Evolutionary conservation across 2,329 filamentous ascomycete species (phyloP).

Genomic region (Penicillium griseofulvum): DNA sequence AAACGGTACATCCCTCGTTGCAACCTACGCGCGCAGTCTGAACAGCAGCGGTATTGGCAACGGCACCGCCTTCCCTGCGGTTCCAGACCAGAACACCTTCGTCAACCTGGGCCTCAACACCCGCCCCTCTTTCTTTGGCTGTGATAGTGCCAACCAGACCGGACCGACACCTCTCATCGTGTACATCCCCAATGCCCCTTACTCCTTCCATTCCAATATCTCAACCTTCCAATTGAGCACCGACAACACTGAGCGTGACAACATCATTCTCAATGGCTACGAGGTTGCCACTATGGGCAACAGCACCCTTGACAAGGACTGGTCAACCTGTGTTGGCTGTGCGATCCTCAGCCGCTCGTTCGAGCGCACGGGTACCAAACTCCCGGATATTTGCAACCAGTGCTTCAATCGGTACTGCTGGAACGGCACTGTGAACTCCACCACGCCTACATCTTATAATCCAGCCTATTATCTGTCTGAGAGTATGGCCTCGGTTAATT

Average conservation of each 20-base stretch:
- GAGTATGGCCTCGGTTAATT: constrained; percentile 2
- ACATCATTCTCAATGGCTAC: constrained; percentile 83
- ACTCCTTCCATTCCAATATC: constrained; percentile 71
- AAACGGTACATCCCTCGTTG: constrained; percentile 71
- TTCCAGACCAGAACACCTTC: constrained; percentile 75
- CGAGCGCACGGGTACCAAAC: constrained; percentile 63
- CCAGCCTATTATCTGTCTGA: constrained; percentile 31
- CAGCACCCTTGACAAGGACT: constrained; percentile 67
- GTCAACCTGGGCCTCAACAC: constrained; percentile 73
- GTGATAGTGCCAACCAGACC: constrained; percentile 64
- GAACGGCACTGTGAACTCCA: constrained; percentile 67
- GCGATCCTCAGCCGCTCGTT: constrained; percentile 78
- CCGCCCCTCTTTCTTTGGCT: constrained; percentile 77
- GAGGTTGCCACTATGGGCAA: constrained; percentile 81
- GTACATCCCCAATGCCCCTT: constrained; percentile 85
- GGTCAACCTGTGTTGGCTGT: constrained; percentile 83
- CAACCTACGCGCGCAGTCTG: constrained; percentile 67
- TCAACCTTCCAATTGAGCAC: constrained; percentile 72
- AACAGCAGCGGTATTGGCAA: constrained; percentile 58
- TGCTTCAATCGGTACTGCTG: constrained; percentile 90
- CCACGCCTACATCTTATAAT: constrained; percentile 40
- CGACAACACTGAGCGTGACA: constrained; percentile 65
- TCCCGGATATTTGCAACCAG: constrained; percentile 68
- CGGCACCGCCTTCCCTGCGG: constrained; percentile 66
- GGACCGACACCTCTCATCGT: constrained; percentile 66